A percentile compares a stretch with the other conserved stretches of the same genome.
Conservation (phyloP, 2,329 filamentous ascomycete species). For the Neonectria punicea region DNA sequence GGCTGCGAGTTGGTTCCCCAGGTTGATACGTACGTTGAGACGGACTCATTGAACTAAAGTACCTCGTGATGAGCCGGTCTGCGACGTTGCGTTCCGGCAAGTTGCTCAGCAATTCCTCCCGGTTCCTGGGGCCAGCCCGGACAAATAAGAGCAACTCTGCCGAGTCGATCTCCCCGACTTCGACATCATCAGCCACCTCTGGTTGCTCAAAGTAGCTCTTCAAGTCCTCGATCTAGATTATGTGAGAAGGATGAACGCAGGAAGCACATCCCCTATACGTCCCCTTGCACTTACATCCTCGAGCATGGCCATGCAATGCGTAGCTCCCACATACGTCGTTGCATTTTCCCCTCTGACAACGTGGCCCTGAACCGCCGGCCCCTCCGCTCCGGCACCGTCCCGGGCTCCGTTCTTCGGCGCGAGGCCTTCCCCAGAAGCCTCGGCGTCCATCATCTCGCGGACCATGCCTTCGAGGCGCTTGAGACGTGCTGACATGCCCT, state of each 20-base stretch:
- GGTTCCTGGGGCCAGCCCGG: slow-evolving; percentile 51
- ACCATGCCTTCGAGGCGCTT: slow-evolving; percentile 68
- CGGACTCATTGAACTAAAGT: slow-evolving; percentile 64
- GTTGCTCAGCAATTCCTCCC: slow-evolving; percentile 58
- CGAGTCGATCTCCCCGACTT: slow-evolving; percentile 49
- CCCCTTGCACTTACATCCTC: slow-evolving; percentile 60
- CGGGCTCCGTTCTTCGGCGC: background rate
- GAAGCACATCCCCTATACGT: background rate
- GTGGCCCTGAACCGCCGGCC: slow-evolving; percentile 49
- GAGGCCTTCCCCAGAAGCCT: slow-evolving; percentile 32
- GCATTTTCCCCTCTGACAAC: slow-evolving; percentile 56
- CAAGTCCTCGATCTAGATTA: slow-evolving; percentile 65
- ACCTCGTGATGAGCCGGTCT: slow-evolving; percentile 63
- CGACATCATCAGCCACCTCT: slow-evolving; percentile 50
- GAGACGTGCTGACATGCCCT: slow-evolving; percentile 64
- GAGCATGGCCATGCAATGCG: slow-evolving; percentile 69
- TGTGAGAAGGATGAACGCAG: slow-evolving; percentile 19
- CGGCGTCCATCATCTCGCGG: slow-evolving; percentile 62
- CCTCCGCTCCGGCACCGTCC: slow-evolving; percentile 20
- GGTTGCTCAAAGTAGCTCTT: slow-evolving; percentile 67
- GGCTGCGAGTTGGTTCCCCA: background rate
- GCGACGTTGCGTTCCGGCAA: slow-evolving; percentile 59
- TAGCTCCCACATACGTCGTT: slow-evolving; percentile 67
- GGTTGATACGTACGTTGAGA: slow-evolving; percentile 56
- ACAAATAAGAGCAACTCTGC: slow-evolving; percentile 58